Conservation (phyloP, 352 stramenopile species). For the Pythium phragmitis region DNA sequence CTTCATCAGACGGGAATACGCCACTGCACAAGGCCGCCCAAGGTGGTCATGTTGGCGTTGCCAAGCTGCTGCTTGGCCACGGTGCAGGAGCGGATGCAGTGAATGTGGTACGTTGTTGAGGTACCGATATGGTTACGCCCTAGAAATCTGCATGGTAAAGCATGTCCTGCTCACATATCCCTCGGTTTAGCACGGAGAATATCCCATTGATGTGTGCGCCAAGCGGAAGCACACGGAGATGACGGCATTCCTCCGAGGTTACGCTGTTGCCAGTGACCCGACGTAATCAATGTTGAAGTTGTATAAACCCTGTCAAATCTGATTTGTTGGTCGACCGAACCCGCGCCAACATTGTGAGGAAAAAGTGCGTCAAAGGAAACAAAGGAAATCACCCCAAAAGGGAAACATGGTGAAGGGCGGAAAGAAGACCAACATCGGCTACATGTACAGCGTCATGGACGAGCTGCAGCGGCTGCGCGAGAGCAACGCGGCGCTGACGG, state of each 20-base stretch:
- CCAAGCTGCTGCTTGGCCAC: conserved; percentile 10
- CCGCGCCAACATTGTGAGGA: not conserved
- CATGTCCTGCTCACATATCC: not conserved
- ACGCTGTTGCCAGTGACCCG: not conserved
- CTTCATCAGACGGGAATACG: conserved; percentile 17
- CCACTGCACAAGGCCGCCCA: conserved; percentile 27
- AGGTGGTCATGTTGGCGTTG: conserved; percentile 8
- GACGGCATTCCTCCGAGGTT: conserved; percentile 20
- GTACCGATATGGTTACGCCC: not conserved
- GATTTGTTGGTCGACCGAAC: conserved; percentile 11
- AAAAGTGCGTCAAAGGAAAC: not conserved
- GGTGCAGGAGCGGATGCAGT: not conserved
- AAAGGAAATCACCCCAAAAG: not conserved
- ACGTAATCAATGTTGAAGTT: conserved; percentile 26
- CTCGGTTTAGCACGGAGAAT: conserved; percentile 1
- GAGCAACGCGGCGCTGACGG: conserved; percentile 37
- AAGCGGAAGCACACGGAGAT: conserved; percentile 21
- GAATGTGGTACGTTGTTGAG: conserved; percentile 12
- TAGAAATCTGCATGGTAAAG: too few relatives aligned
- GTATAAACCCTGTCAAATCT: conserved; percentile 19
- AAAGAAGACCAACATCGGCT: conserved; percentile 37
- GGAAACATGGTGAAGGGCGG: conserved; percentile 25
- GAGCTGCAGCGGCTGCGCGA: conserved; percentile 58
- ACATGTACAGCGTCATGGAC: conserved; percentile 60
- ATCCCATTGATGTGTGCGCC: conserved; percentile 20